These are phyloP conservation scores for Kentomonas sorsogonicus DNA, from an alignment of 208 protist species.

Conservation along the genomic window DNA sequence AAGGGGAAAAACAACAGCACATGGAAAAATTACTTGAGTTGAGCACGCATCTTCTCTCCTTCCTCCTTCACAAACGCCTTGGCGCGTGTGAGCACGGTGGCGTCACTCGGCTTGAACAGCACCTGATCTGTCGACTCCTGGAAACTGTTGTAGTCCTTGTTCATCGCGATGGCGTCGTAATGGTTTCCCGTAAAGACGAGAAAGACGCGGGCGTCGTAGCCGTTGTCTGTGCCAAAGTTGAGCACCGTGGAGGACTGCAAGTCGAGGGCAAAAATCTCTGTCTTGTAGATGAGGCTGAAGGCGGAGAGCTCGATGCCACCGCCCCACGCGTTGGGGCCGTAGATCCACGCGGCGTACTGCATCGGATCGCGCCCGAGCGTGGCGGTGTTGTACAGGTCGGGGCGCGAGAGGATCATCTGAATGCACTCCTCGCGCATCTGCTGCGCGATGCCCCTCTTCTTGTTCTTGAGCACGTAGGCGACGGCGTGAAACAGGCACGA, in stretches of 20 bases:
- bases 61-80: constrained; percentile 79
- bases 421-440: constrained; percentile 80
- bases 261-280: constrained; percentile 88
- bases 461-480: constrained; percentile 87
- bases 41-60: constrained; percentile 23
- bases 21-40: not conserved
- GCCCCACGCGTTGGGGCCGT: constrained; percentile 79
- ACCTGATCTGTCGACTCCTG: constrained; percentile 80
- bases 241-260: constrained; percentile 72
- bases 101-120: constrained; percentile 78
- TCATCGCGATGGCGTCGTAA: constrained; percentile 92
- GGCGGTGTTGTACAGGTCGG: constrained; percentile 65
- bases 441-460: constrained; percentile 64
- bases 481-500: constrained; percentile 93
- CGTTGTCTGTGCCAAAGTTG: constrained; percentile 74
- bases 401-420: constrained; percentile 54
- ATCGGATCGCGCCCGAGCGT: constrained; percentile 58
- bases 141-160: constrained; percentile 54
- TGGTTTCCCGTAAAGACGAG: constrained; percentile 93
- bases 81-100: constrained; percentile 65
- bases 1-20: not conserved
- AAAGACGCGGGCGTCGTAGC: constrained; percentile 78
- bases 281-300: constrained; percentile 76
- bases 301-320: constrained; percentile 91
- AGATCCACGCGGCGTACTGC: constrained; percentile 74